Evolutionary conservation across 1,284 basidiomycete genomes (phyloP), one percentile per base, ranked within the genome.

Genomic region (Porogramme epimiltina): DNA sequence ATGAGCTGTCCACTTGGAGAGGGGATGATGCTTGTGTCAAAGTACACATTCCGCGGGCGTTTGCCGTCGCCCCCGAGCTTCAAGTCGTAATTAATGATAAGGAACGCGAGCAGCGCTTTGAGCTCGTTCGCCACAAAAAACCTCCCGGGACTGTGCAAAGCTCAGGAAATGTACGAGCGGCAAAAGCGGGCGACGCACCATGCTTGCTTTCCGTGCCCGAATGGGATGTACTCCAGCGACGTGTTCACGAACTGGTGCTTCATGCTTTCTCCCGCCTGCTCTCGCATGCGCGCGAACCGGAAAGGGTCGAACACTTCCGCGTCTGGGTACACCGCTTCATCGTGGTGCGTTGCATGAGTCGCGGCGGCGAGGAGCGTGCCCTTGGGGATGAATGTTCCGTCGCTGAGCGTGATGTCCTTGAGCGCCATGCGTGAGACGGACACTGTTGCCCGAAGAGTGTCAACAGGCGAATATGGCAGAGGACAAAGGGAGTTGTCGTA

Each of bases 221-320:
- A 66, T 5, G 57, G 10, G 3, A 66, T 13, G 40, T 58, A 60
- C n/a, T 62, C 59, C 25, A 26, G 43, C 38, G 64, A 63, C 2
- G 72, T 68, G 6, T 70, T 66, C 15, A 71, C 69, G 50, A 70
- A 63, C 39, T 63, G 63, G 39, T 66, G 58, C 40, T 58, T 62
- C 16, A 42, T 47, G 15, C 45, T 47, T 36, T 53, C 51, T 4
- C 48, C 38, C 8, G 38, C 22, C 22, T 31, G 52, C 13, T 68
- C 63, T 38, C 72, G 66, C 51, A 74, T 59, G 25, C 74, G 70
- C 10, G 73, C 65, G 60, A 79, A 82, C n/a, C 79, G 72, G 56
- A 78, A 78, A 0, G 75, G 65, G 51, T 78, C 58, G 60, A 78
- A 80, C 2, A 52, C 63, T n/a, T 66, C 46, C 3, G 76, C 66